These are phyloP conservation scores for Cystobasidium tubakii DNA, from an alignment of 768 basidiomycete genomes.

Conservation along the genomic window DNA sequence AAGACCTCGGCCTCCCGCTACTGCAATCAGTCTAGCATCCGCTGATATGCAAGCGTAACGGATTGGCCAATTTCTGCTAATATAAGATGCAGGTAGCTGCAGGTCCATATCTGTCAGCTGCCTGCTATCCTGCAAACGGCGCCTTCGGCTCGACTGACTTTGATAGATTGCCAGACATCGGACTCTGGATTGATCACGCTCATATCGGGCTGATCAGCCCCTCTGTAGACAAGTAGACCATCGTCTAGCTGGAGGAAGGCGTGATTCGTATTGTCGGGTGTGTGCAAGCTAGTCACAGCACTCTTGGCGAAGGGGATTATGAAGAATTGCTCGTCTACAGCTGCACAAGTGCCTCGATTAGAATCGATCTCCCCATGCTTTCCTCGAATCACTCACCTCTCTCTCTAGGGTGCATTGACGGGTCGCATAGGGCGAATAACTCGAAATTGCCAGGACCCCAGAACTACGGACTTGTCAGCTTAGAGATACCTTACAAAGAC, in stretches of 20 bases:
- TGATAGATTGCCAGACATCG: conserved; percentile 96
- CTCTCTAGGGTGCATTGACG: conserved; percentile 49
- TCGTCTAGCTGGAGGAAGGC: conserved; percentile 95
- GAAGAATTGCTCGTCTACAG: conserved; percentile 63
- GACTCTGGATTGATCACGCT: conserved; percentile 96
- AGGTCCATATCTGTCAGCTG: not conserved
- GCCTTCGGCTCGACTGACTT: conserved; percentile 53
- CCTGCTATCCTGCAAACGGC: not conserved
- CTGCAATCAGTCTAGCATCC: conserved; percentile 84
- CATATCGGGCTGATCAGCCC: conserved; percentile 95
- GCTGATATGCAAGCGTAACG: conserved; percentile 81
- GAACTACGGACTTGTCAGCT: conserved; percentile 56
- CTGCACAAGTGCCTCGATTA: conserved; percentile 27
- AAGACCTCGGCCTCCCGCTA: conserved; percentile 83
- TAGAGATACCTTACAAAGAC: not conserved
- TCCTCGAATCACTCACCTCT: conserved; percentile 50
- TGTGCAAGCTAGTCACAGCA: conserved; percentile 81
- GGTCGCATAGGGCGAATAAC: conserved; percentile 65
- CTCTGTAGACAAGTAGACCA: conserved; percentile 82
- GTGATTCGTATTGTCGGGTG: conserved; percentile 94
- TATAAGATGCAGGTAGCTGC: conserved; percentile 81
- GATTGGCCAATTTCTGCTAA: conserved; percentile 88
- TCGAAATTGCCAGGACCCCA: conserved; percentile 93
- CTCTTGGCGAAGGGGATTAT: conserved; percentile 89
- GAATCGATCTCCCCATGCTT: not conserved